Conservation (phyloP, 805 yeast species). For the Tetrapisispora iriomotensis region DNA sequence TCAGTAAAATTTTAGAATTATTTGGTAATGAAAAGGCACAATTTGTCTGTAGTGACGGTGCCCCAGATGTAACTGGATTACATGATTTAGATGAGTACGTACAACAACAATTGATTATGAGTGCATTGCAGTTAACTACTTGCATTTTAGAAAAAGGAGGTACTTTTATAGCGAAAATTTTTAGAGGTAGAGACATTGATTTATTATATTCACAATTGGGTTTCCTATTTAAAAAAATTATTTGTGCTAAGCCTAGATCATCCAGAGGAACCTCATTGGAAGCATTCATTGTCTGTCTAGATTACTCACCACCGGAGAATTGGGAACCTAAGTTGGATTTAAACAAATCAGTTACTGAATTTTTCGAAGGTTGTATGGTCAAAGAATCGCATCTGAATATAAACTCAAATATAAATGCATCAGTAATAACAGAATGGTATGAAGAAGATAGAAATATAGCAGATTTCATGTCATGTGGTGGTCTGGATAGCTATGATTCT, state of each 20-base stretch:
- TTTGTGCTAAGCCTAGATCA: slow-evolving; percentile 94
- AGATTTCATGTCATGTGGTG: slow-evolving; percentile 94
- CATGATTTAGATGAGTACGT: slow-evolving; percentile 96
- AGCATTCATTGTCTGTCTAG: slow-evolving; percentile 86
- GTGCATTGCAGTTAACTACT: slow-evolving; percentile 87
- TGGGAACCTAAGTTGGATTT: slow-evolving; percentile 66
- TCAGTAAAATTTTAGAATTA: slow-evolving; percentile 59
- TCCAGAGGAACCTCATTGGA: slow-evolving; percentile 92
- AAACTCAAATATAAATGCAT: neutral
- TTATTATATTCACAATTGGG: slow-evolving; percentile 88
- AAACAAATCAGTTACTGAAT: slow-evolving; percentile 65
- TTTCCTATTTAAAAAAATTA: slow-evolving; percentile 69
- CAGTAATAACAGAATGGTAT: slow-evolving; percentile 30
- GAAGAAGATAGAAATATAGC: slow-evolving; percentile 71
- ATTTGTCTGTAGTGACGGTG: slow-evolving; percentile 94
- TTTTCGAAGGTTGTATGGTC: slow-evolving; percentile 48
- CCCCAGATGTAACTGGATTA: slow-evolving; percentile 96
- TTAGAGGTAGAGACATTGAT: slow-evolving; percentile 93
- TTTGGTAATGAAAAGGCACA: slow-evolving; percentile 93
- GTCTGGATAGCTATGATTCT: slow-evolving; percentile 75
- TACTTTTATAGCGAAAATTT: slow-evolving; percentile 88
- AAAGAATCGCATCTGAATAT: slow-evolving; percentile 1
- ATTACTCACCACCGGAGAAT: slow-evolving; percentile 71
- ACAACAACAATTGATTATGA: slow-evolving; percentile 85
- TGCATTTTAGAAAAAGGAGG: slow-evolving; percentile 87